Evolutionary conservation across 176 grass and related monocot species (phyloP).

Genomic region (Rhynchospora breviuscula): DNA sequence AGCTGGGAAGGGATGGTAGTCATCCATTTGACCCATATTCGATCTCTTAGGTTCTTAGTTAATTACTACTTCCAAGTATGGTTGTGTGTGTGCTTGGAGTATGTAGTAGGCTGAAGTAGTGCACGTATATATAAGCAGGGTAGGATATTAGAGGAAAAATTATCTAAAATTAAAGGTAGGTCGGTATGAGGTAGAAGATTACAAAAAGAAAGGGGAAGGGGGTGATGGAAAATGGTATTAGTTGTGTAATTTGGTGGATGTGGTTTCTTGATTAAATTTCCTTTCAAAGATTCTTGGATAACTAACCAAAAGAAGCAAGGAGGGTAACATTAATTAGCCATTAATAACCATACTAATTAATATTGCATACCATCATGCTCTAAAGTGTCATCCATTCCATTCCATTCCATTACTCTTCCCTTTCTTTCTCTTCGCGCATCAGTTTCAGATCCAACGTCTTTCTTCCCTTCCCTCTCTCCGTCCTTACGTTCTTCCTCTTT

Average conservation of each 20-base stretch:
- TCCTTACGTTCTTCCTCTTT: no score
- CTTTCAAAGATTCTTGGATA: slow-evolving; percentile 16
- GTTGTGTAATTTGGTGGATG: not conserved
- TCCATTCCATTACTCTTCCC: no score
- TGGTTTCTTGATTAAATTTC: slow-evolving; percentile 18
- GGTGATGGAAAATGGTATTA: not conserved
- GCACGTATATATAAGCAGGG: slow-evolving; percentile 24
- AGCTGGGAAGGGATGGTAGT: slow-evolving; percentile 41
- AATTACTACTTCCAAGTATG: not conserved
- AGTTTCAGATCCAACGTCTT: no score
- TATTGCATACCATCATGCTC: no score
- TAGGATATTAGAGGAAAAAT: not conserved
- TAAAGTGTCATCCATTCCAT: no score
- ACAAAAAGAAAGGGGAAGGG: not conserved
- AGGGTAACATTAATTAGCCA: no score
- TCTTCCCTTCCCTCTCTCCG: no score
- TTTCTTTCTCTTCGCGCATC: no score
- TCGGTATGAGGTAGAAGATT: slow-evolving; percentile 29
- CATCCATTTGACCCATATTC: slow-evolving; percentile 24
- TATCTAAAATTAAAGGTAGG: slow-evolving; percentile 24
- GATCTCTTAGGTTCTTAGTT: not conserved
- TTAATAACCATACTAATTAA: no score
- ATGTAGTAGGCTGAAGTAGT: not conserved
- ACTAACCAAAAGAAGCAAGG: not conserved
- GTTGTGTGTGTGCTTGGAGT: not conserved